A percentile compares a stretch with the other conserved stretches of the same genome.
Conservation (phyloP, 106 monocot genomes). For the Dendrobium nobile region DNA sequence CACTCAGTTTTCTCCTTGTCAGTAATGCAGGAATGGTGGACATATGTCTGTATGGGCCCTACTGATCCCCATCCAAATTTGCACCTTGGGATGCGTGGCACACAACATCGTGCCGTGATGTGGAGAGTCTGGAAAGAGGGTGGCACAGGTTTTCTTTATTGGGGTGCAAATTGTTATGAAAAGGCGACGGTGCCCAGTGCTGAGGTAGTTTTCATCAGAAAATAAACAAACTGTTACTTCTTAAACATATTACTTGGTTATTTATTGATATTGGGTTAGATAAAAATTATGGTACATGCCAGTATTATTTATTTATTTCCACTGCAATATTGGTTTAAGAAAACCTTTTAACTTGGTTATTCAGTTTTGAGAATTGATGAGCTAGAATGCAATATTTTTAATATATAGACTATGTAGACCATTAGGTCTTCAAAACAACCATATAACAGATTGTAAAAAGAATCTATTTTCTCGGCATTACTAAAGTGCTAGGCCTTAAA, state of each 20-base stretch:
- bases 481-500: not conserved
- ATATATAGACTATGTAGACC: not conserved
- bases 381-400: not conserved
- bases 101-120: slow-evolving; percentile 96
- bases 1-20: not conserved
- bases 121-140: slow-evolving; percentile 99
- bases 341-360: not conserved
- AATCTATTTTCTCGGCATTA: not conserved
- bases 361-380: not conserved
- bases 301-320: not conserved
- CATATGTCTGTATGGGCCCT: slow-evolving; percentile 98
- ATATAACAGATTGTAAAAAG: not conserved
- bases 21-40: slow-evolving; percentile 92
- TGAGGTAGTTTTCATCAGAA: slow-evolving; percentile 46
- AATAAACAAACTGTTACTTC: not conserved
- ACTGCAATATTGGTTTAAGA: not conserved
- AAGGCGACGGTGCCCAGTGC: slow-evolving; percentile 73
- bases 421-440: not conserved
- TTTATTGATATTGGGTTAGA: not conserved
- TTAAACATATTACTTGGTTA: not conserved
- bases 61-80: slow-evolving; percentile 96
- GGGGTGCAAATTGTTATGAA: slow-evolving; percentile 98
- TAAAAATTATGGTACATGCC: not conserved
- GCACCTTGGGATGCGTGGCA: slow-evolving; percentile 98
- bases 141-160: slow-evolving; percentile 92